These are phyloP conservation scores for Gymnopilus dilepis DNA, from an alignment of 768 basidiomycete genomes.

Conservation along the genomic window DNA sequence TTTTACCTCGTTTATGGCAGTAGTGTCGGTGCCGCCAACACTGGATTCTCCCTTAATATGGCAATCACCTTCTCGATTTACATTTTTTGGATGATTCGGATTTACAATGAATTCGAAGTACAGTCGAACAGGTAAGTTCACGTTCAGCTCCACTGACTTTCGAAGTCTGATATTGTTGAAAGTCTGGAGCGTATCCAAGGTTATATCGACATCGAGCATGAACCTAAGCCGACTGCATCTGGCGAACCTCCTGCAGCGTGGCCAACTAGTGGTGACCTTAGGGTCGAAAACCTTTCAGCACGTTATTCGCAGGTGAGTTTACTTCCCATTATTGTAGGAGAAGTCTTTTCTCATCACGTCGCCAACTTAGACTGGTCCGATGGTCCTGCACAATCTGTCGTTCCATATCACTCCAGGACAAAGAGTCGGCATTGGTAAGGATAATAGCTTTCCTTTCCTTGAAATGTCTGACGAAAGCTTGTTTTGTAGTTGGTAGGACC, in stretches of 20 bases:
- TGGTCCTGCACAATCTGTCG: constrained; percentile 58
- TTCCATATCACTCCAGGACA: constrained; percentile 60
- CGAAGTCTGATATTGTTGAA: neutral
- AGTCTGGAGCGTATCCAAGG: constrained; percentile 74
- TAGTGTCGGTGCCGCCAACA: constrained; percentile 45
- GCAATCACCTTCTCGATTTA: constrained; percentile 59
- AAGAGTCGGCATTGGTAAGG: constrained; percentile 52
- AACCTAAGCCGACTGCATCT: constrained; percentile 43
- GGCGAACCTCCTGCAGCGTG: constrained; percentile 70
- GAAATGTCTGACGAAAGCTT: too few relatives aligned
- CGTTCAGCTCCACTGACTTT: neutral
- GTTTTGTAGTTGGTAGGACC: constrained; percentile 46
- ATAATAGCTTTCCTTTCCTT: neutral
- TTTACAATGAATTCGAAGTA: constrained; percentile 50
- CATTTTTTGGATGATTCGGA: constrained; percentile 55
- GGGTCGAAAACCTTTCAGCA: constrained; percentile 61
- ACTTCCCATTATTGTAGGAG: neutral
- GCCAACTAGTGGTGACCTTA: constrained; percentile 63
- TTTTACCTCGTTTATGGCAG: constrained; percentile 55
- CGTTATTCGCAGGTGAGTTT: constrained; percentile 47
- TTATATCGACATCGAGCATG: constrained; percentile 64
- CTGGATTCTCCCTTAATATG: constrained; percentile 61
- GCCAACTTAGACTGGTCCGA: constrained; percentile 43
- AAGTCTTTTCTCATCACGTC: neutral
- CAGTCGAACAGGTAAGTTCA: constrained; percentile 32